These are phyloP conservation scores for Pythium aristosporum DNA, from an alignment of 352 stramenopile species.

Conservation along the genomic window DNA sequence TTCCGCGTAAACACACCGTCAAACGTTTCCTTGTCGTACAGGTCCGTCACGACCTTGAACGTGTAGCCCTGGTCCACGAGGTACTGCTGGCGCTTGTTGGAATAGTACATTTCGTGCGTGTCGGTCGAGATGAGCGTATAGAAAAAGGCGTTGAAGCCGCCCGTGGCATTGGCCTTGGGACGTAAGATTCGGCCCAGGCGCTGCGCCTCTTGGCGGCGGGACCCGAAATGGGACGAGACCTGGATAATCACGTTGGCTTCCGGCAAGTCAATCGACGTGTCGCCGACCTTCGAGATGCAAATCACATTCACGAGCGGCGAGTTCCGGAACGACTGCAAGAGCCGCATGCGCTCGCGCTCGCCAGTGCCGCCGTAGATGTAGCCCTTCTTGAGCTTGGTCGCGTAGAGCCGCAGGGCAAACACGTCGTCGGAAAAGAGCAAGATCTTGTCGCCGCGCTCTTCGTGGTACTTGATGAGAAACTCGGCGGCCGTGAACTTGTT, in stretches of 20 bases:
- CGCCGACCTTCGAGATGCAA: conserved; percentile 94
- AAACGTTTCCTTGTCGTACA: conserved; percentile 84
- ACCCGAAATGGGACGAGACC: conserved; percentile 98
- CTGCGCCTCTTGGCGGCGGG: conserved; percentile 98
- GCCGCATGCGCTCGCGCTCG: conserved; percentile 88
- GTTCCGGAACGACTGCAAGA: conserved; percentile 85
- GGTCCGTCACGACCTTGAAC: conserved; percentile 98
- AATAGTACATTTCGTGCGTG: conserved; percentile 99
- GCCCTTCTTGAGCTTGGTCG: conserved; percentile 84
- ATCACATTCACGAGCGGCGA: conserved; percentile 88
- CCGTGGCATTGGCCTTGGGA: conserved; percentile 94
- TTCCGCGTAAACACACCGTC: conserved; percentile 81
- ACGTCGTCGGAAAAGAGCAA: conserved; percentile 99
- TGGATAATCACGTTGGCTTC: conserved; percentile 99
- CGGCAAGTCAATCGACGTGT: conserved; percentile 99
- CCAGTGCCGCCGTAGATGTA: conserved; percentile 98
- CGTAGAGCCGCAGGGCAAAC: conserved; percentile 95
- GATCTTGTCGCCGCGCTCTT: conserved; percentile 98
- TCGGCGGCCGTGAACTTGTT: conserved; percentile 96
- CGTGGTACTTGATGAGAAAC: conserved; percentile 97
- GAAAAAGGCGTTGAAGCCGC: conserved; percentile 99
- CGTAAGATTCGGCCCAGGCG: conserved; percentile 98
- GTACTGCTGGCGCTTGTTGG: conserved; percentile 99
- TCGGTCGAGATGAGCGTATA: conserved; percentile 99
- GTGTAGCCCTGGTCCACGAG: conserved; percentile 99